Evolutionary conservation across 2,329 filamentous ascomycete species (phyloP), one percentile per base, ranked within the genome.

Genomic region (Claviceps monticola): DNA sequence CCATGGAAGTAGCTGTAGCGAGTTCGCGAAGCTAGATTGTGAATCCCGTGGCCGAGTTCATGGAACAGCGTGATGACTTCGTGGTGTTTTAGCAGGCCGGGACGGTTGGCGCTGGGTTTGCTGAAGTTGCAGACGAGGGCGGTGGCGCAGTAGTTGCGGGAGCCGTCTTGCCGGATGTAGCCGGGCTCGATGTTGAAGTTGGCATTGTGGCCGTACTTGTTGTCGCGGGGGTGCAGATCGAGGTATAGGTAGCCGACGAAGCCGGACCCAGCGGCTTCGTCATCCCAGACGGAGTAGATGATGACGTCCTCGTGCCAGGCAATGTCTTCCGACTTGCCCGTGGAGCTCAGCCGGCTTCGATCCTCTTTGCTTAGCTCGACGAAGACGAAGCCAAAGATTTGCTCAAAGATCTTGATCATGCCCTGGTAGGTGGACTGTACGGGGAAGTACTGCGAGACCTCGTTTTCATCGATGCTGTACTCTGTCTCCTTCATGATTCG

Each of bases 221-320:
- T 86, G 59, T 82, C 80, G 39, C 87, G 78, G 1, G 86, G 86
- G 66, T 88, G 84, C 19, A 91, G 74, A 66, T 93, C 87, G 14
- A 93, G 77, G 66, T 91, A 91, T 26, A 93, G 74, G 64, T 91
- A 93, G 42, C 87, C 87, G 6, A 87, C 82, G 60, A 93, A 93
- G 38, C 74, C 79, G 48, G 76, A 73, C 16, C 86, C 86, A 58
- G 85, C 82, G 2, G 74, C 74, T 54, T 80, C 78, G 56, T 90
- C 84, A 60, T 93, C 79, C 85, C 87, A 91, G 7, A 93, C 87
- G 48, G 81, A 84, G 70, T 88, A 91, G 52, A 91, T 67, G 55
- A 85, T 81, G n/a, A 90, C 86, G 59, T 91, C 87, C 56, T 85
- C 78, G 60, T 93, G 87, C 87, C 87, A 93, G 1, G 80, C 73